phyloP scores from a whole-genome alignment of 1,139 yeast genomes.

The Cylindricascospora bacillispora region DNA sequence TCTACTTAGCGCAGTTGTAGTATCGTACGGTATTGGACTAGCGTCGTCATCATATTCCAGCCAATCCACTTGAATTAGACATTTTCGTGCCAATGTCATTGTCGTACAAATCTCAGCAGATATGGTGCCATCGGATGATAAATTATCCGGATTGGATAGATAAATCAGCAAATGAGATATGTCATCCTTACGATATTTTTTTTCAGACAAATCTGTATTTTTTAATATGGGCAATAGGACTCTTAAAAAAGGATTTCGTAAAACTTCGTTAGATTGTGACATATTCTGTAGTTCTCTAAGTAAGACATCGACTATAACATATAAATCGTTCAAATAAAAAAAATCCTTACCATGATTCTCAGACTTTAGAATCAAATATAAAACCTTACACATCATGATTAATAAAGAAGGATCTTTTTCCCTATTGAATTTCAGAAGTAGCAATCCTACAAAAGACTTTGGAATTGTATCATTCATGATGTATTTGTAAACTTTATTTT shows the following conservation, averaged over 20 bases:
- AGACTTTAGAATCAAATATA: slow-evolving; percentile 64
- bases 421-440: slow-evolving; percentile 60
- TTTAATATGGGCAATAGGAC: slow-evolving; percentile 61
- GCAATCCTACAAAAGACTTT: slow-evolving; percentile 40
- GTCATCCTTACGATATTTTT: slow-evolving; percentile 47
- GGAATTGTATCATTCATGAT: slow-evolving; percentile 29
- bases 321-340: slow-evolving; percentile 72
- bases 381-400: slow-evolving; percentile 64
- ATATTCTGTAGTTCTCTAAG: slow-evolving; percentile 67
- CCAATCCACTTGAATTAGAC: slow-evolving; percentile 45
- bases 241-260: slow-evolving; percentile 64
- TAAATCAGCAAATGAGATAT: slow-evolving; percentile 39
- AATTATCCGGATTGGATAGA: slow-evolving; percentile 28
- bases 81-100: slow-evolving; percentile 46
- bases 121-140: slow-evolving; percentile 19
- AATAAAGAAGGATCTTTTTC: slow-evolving; percentile 57
- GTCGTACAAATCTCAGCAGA: slow-evolving; percentile 32
- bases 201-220: slow-evolving; percentile 48
- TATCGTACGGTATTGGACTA: too few species aligned
- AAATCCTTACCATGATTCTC: slow-evolving; percentile 43
- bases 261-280: slow-evolving; percentile 44
- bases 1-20: too few species aligned
- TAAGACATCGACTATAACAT: slow-evolving; percentile 76
- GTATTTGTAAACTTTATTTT: slow-evolving; percentile 39
- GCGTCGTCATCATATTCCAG: slow-evolving; percentile 24